Evolutionary conservation across 2,329 filamentous ascomycete genomes (phyloP).

Genomic region (Cercospora canescens): DNA sequence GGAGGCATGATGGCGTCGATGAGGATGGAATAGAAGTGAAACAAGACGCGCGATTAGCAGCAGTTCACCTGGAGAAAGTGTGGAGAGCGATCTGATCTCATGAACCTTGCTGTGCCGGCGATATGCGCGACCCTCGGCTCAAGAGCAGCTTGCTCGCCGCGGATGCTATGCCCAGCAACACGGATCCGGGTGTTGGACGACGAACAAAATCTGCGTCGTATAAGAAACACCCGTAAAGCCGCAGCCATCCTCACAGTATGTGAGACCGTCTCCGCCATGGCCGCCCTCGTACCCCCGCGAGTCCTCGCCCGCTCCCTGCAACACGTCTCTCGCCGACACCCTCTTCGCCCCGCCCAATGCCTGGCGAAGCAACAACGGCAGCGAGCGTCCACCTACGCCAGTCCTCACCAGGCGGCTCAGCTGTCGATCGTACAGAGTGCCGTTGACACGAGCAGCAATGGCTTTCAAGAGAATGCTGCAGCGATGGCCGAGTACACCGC

Average conservation of each 20-base stretch:
- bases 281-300: constrained; percentile 16
- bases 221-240: neutral
- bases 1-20: constrained; percentile 22
- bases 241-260: constrained; percentile 8
- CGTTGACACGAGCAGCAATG: constrained; percentile 74
- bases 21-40: constrained; percentile 10
- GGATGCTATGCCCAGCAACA: neutral
- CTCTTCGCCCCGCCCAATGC: constrained; percentile 16
- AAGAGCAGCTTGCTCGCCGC: neutral
- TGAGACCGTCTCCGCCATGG: constrained; percentile 15
- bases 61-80: constrained; percentile 5
- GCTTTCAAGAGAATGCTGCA: constrained; percentile 77
- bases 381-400: constrained; percentile 72
- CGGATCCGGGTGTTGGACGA: neutral
- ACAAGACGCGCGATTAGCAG: neutral
- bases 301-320: constrained; percentile 18
- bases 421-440: constrained; percentile 76
- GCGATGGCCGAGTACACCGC: constrained; percentile 75
- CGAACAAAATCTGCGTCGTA: neutral
- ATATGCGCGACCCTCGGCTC: constrained; percentile 5
- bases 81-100: constrained; percentile 1
- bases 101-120: neutral
- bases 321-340: constrained; percentile 18
- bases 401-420: constrained; percentile 76
- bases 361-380: constrained; percentile 31